Conservation (phyloP, 176 grass and related monocot species). For the Ensete ventricosum region DNA sequence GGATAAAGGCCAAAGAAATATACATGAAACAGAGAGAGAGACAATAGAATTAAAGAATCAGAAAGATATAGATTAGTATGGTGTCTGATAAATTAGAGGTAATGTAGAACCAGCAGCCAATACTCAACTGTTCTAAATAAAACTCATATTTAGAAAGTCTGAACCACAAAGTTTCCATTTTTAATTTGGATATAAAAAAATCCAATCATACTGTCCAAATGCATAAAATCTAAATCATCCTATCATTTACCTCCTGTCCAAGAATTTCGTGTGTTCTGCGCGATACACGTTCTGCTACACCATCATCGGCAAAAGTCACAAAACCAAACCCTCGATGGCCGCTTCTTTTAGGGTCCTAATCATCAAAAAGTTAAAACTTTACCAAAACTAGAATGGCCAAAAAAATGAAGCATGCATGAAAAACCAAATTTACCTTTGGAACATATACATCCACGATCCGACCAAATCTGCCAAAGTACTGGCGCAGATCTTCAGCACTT, state of each 20-base stretch:
- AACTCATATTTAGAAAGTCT: no score
- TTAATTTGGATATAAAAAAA: no score
- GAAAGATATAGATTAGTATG: no score
- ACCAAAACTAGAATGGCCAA: background rate
- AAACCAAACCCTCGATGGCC: conserved; percentile 89
- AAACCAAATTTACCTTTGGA: conserved; percentile 46
- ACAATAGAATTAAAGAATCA: no score
- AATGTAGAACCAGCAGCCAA: no score
- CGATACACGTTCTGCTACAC: conserved; percentile 72
- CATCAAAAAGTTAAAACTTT: conserved; percentile 2
- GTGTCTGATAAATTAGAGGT: background rate
- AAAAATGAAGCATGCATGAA: background rate
- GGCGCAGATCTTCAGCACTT: conserved; percentile 70
- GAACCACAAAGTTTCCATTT: no score
- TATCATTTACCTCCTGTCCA: conserved; percentile 57
- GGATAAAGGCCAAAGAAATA: no score
- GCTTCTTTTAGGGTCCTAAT: conserved; percentile 84
- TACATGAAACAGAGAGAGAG: no score
- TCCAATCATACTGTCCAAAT: no score
- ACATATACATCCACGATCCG: conserved; percentile 75
- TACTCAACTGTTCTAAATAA: no score
- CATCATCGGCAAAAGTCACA: conserved; percentile 86
- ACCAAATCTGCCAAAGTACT: conserved; percentile 86
- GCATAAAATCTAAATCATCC: background rate
- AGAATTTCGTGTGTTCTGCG: conserved; percentile 84